Percentiles rank a stretch among this genome's conserved stretches.
These are phyloP conservation scores for Colletotrichum higginsianum DNA, from an alignment of 2,329 filamentous ascomycete species.

Conservation along the genomic window DNA sequence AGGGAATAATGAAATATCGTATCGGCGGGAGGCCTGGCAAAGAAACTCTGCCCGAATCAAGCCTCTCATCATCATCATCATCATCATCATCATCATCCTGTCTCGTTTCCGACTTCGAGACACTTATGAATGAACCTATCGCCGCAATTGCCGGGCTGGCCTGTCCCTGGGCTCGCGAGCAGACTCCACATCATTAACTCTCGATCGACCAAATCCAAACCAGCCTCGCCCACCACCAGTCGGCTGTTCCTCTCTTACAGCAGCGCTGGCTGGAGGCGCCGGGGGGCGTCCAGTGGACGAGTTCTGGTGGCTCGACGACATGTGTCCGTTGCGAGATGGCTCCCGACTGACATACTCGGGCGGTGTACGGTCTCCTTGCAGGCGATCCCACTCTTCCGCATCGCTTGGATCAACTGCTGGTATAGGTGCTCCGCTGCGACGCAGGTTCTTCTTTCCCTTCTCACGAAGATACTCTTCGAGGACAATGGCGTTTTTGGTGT, in stretches of 20 bases:
- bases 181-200: constrained; percentile 40
- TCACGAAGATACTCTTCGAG: constrained; percentile 78
- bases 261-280: constrained; percentile 27
- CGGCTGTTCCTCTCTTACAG: constrained; percentile 21
- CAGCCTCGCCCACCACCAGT: constrained; percentile 30
- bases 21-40: background rate
- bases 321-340: constrained; percentile 37
- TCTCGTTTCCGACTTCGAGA: background rate
- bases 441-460: constrained; percentile 73
- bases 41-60: background rate
- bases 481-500: constrained; percentile 81
- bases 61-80: background rate
- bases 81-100: too few species aligned
- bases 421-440: constrained; percentile 61
- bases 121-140: background rate
- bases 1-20: background rate
- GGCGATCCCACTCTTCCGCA: constrained; percentile 65
- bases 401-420: constrained; percentile 67
- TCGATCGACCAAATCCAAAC: constrained; percentile 39
- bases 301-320: constrained; percentile 34
- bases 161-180: constrained; percentile 24
- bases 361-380: constrained; percentile 34
- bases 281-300: constrained; percentile 26
- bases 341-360: constrained; percentile 38
- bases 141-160: constrained; percentile 8